These are phyloP conservation scores for Colletotrichum falcatum DNA, from an alignment of 2,329 filamentous ascomycete genomes.

Conservation along the genomic window DNA sequence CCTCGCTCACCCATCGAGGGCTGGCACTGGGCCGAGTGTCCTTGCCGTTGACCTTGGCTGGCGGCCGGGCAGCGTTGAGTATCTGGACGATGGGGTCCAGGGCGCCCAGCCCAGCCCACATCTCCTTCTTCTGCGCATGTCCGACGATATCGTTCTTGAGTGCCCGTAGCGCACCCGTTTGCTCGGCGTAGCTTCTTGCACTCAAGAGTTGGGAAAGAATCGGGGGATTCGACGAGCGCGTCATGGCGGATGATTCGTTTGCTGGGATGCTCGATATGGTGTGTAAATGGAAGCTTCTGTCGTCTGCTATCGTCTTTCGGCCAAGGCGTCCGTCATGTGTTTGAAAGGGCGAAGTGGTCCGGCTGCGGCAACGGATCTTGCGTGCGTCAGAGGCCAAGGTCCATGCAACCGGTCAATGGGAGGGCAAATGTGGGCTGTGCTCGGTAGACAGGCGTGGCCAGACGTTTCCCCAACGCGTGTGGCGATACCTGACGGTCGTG, in stretches of 20 bases:
- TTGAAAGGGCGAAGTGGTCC: slow-evolving; percentile 29
- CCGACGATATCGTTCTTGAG: slow-evolving; percentile 93
- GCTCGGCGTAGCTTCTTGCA: slow-evolving; percentile 64
- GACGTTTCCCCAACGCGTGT: slow-evolving; percentile 1
- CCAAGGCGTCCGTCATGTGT: slow-evolving; percentile 34
- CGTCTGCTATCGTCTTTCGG: slow-evolving; percentile 28
- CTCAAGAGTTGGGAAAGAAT: slow-evolving; percentile 69
- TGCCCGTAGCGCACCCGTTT: slow-evolving; percentile 71
- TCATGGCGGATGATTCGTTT: slow-evolving; percentile 56
- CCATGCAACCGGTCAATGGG: slow-evolving; percentile 36
- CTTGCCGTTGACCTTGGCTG: slow-evolving; percentile 54
- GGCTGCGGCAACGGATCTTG: slow-evolving; percentile 32
- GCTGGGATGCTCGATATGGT: background rate
- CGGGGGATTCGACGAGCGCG: slow-evolving; percentile 63
- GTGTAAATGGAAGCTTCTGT: slow-evolving; percentile 13
- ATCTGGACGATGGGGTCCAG: slow-evolving; percentile 68
- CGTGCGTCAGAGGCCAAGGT: slow-evolving; percentile 39
- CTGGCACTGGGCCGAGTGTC: slow-evolving; percentile 49
- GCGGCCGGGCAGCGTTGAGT: slow-evolving; percentile 53
- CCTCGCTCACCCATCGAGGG: slow-evolving; percentile 60
- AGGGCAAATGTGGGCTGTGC: slow-evolving; percentile 26
- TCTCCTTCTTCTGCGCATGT: slow-evolving; percentile 86
- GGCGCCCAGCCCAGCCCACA: slow-evolving; percentile 78
- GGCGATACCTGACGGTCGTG: background rate
- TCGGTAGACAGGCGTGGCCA: slow-evolving; percentile 1